Percentiles rank a stretch among this genome's conserved stretches.
These are phyloP conservation scores for Plectosphaerella cucumerina DNA, from an alignment of 2,329 filamentous ascomycete species.

Conservation along the genomic window DNA sequence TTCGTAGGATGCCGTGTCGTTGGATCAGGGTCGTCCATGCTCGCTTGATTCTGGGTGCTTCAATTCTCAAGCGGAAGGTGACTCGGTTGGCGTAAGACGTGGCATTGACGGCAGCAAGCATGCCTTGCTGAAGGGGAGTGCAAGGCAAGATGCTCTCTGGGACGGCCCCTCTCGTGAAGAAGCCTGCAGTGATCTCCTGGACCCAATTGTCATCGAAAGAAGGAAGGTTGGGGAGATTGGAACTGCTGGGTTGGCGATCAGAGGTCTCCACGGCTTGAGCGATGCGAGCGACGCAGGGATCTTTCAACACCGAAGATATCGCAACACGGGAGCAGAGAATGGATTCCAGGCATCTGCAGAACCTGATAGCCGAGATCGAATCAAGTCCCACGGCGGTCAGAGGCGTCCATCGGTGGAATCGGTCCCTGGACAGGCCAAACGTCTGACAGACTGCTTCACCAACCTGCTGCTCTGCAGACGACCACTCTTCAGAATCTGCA, in stretches of 20 bases:
- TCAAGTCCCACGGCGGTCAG: constrained; percentile 78
- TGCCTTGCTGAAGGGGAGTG: constrained; percentile 82
- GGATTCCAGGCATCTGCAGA: constrained; percentile 55
- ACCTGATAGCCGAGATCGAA: constrained; percentile 73
- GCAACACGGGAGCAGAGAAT: constrained; percentile 45
- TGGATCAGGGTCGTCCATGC: constrained; percentile 60
- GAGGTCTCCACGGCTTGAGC: constrained; percentile 22
- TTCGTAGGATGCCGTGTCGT: constrained; percentile 74
- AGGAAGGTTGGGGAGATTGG: constrained; percentile 12
- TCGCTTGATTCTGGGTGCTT: constrained; percentile 43
- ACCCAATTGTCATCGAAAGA: not conserved
- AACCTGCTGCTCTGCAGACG: constrained; percentile 51
- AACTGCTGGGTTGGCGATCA: not conserved
- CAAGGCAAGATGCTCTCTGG: constrained; percentile 68
- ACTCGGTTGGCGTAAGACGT: constrained; percentile 70
- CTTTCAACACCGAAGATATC: constrained; percentile 66
- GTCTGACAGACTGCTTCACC: constrained; percentile 48
- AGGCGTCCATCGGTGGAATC: constrained; percentile 62
- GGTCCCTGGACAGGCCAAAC: constrained; percentile 36
- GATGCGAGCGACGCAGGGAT: constrained; percentile 62
- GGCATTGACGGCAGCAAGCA: constrained; percentile 60
- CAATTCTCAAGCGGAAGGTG: constrained; percentile 53
- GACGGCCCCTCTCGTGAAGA: constrained; percentile 22
- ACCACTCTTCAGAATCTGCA: constrained; percentile 36
- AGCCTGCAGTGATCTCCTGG: constrained; percentile 7